Percentiles rank a stretch among this genome's conserved stretches.
Conservation (phyloP, 192 early-diverging fungal species). For the Podila clonocystis region DNA sequence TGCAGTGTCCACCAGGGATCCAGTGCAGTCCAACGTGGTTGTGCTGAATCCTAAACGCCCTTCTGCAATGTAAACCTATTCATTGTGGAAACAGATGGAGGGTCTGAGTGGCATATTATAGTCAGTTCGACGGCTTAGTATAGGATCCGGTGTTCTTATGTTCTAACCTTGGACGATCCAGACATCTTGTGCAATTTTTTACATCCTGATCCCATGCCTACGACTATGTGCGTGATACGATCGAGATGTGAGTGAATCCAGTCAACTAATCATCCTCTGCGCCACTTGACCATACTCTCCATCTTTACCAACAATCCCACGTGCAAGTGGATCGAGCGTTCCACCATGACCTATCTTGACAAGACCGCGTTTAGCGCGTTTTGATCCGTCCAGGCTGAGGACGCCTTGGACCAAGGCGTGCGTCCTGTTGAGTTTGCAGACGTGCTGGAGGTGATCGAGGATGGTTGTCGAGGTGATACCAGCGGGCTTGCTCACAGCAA, state of each 20-base stretch:
- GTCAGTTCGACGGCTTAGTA: not conserved
- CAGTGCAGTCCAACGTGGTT: constrained; percentile 44
- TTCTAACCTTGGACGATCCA: constrained; percentile 32
- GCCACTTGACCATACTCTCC: not conserved
- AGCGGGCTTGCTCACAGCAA: constrained; percentile 61
- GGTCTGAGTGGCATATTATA: not conserved
- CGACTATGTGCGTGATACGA: not conserved
- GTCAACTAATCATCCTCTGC: not conserved
- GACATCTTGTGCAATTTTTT: constrained; percentile 36
- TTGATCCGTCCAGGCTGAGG: constrained; percentile 23
- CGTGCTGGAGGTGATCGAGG: constrained; percentile 46
- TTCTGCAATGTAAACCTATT: constrained; percentile 39
- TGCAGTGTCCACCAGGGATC: constrained; percentile 41
- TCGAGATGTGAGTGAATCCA: not conserved
- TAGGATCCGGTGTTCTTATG: not conserved
- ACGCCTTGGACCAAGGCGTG: constrained; percentile 15
- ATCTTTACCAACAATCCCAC: constrained; percentile 58
- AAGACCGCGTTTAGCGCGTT: constrained; percentile 30
- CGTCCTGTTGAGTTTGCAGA: constrained; percentile 16
- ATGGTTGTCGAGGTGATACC: constrained; percentile 57
- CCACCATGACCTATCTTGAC: constrained; percentile 69
- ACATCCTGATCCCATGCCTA: constrained; percentile 41
- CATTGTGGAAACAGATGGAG: not conserved
- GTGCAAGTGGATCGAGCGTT: constrained; percentile 65
- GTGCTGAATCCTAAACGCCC: constrained; percentile 36